Evolutionary conservation across 2,329 filamentous ascomycete species (phyloP).

Genomic region (Colletotrichum cuscutae): DNA sequence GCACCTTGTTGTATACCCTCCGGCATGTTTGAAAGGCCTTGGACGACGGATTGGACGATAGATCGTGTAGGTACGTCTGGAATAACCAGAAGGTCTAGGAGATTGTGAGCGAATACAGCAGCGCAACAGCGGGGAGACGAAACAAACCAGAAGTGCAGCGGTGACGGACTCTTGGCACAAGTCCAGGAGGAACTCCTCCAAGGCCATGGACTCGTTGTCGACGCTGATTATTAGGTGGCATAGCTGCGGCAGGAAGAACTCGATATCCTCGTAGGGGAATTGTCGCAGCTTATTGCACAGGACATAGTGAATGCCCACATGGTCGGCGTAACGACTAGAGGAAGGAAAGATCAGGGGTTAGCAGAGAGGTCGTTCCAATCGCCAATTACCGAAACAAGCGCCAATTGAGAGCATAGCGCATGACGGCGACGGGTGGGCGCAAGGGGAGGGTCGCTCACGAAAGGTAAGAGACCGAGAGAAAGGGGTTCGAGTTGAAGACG

Average conservation of each 20-base stretch:
- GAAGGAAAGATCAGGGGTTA: conserved; percentile 30
- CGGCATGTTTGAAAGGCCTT: conserved; percentile 84
- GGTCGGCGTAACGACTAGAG: conserved; percentile 83
- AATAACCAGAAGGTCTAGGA: conserved; percentile 88
- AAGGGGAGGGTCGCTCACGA: conserved; percentile 68
- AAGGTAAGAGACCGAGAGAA: conserved; percentile 88
- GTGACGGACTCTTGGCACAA: conserved; percentile 89
- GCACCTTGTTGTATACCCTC: conserved; percentile 87
- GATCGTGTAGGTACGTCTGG: conserved; percentile 87
- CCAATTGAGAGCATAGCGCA: conserved; percentile 1
- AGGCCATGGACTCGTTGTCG: conserved; percentile 90
- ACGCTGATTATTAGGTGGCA: conserved; percentile 89
- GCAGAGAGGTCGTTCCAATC: neutral
- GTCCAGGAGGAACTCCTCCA: conserved; percentile 89
- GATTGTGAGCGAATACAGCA: conserved; percentile 5
- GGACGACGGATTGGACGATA: conserved; percentile 78
- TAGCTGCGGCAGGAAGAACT: conserved; percentile 90
- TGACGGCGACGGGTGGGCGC: conserved; percentile 12
- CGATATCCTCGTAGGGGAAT: conserved; percentile 90
- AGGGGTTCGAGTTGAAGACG: conserved; percentile 92
- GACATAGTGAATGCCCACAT: conserved; percentile 90
- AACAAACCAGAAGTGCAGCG: conserved; percentile 79
- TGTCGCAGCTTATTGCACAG: conserved; percentile 89
- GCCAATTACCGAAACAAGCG: neutral
- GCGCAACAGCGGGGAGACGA: conserved; percentile 16